Percentiles rank a stretch among this genome's conserved stretches.
These are phyloP conservation scores for Volvox reticuliferus DNA, from an alignment of 139 green algal species.

Conservation along the genomic window DNA sequence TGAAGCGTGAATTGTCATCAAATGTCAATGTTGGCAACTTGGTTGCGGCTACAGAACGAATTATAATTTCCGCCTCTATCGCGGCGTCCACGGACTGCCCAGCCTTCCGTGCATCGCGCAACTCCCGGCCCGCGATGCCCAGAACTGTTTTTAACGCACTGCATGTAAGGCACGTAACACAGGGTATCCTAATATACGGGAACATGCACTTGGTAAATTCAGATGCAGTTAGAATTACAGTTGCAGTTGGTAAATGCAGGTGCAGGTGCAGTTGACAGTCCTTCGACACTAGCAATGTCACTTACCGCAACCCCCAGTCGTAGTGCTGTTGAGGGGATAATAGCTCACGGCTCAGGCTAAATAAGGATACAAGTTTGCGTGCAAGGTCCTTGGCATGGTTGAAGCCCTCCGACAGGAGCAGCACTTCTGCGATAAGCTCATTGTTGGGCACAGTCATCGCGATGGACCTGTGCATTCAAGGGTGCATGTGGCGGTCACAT, in stretches of 20 bases:
- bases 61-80: constrained; percentile 72
- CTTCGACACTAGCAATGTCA: no score
- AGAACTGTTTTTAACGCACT: constrained; percentile 69
- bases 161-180: no score
- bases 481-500: no score
- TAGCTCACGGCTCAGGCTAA: constrained; percentile 75
- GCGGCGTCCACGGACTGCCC: constrained; percentile 10
- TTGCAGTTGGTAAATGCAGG: no score
- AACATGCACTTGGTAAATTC: no score
- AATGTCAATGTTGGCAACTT: constrained; percentile 86
- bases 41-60: constrained; percentile 78
- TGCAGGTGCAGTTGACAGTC: no score
- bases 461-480: constrained; percentile 78
- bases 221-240: no score
- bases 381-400: constrained; percentile 65
- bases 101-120: constrained; percentile 62
- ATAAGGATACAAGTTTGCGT: constrained; percentile 77
- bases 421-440: constrained; percentile 85
- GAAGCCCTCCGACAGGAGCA: constrained; percentile 85
- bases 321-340: constrained; percentile 86
- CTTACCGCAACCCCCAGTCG: constrained; percentile 84
- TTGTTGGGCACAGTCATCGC: constrained; percentile 87
- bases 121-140: constrained; percentile 71
- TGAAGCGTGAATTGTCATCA: constrained; percentile 68
- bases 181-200: no score